These are phyloP conservation scores for Pleurotus platypus DNA, from an alignment of 768 basidiomycete genomes.

Conservation along the genomic window DNA sequence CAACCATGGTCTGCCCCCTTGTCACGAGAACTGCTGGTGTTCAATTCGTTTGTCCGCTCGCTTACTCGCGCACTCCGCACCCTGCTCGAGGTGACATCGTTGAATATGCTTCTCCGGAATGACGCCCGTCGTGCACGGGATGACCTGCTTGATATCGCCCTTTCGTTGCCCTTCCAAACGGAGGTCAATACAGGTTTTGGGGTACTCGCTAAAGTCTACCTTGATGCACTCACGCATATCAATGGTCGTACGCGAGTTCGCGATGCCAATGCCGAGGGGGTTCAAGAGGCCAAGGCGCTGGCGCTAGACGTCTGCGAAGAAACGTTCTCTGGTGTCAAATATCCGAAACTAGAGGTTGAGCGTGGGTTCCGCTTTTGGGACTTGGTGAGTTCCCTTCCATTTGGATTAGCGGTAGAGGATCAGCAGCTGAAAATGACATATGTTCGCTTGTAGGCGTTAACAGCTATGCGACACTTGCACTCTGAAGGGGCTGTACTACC, in stretches of 20 bases:
- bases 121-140: conserved; percentile 87
- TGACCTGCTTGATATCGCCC: conserved; percentile 87
- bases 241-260: conserved; percentile 76
- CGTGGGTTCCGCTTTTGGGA: conserved; percentile 99
- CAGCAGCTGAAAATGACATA: neutral
- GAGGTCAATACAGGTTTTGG: conserved; percentile 99
- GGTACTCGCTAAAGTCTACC: conserved; percentile 93
- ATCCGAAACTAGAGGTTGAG: conserved; percentile 85
- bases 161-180: conserved; percentile 90
- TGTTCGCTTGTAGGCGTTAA: conserved; percentile 55
- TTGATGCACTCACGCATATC: conserved; percentile 88
- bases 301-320: conserved; percentile 92
- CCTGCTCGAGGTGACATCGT: conserved; percentile 83
- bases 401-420: neutral
- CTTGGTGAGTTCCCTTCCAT: conserved; percentile 57
- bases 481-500: conserved; percentile 76
- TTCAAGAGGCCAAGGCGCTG: conserved; percentile 78
- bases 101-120: conserved; percentile 89
- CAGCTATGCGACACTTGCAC: conserved; percentile 87
- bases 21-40: conserved; percentile 93
- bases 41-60: conserved; percentile 96
- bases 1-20: conserved; percentile 95
- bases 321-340: conserved; percentile 90
- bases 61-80: conserved; percentile 88
- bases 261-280: conserved; percentile 74